These are phyloP conservation scores for Xylaria sp. DNA, from an alignment of 2,329 filamentous ascomycete genomes.

Conservation along the genomic window DNA sequence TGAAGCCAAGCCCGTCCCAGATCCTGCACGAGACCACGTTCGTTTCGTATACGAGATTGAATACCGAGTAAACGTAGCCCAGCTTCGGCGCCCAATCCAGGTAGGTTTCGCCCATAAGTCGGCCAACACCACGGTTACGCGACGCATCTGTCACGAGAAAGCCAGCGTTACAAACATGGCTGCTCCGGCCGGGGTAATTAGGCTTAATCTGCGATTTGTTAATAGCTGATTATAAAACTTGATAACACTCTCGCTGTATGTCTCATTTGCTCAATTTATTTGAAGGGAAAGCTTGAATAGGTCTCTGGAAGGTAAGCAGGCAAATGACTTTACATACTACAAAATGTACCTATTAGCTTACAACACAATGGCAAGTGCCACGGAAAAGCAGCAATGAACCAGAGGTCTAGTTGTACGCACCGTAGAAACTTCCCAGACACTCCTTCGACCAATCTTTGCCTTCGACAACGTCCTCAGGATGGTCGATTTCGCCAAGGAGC, in stretches of 20 bases:
- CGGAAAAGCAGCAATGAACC: not conserved
- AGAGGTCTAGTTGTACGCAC: not conserved
- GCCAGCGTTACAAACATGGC: constrained; percentile 86
- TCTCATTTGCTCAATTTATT: not conserved
- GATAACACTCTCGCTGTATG: not conserved
- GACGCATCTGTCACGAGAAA: constrained; percentile 75
- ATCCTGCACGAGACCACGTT: constrained; percentile 88
- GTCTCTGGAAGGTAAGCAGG: not conserved
- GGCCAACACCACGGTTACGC: constrained; percentile 73
- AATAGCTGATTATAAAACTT: not conserved
- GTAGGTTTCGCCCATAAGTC: constrained; percentile 76
- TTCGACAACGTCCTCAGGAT: constrained; percentile 60
- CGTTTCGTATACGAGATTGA: constrained; percentile 93
- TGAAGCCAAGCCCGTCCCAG: constrained; percentile 91
- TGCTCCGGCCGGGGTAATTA: constrained; percentile 88
- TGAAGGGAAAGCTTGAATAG: not conserved
- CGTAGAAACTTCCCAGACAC: constrained; percentile 86
- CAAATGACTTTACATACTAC: not conserved
- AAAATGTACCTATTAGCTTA: not conserved
- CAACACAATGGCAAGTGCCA: not conserved
- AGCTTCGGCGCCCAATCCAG: constrained; percentile 78
- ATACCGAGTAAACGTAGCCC: constrained; percentile 89
- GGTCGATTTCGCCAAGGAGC: constrained; percentile 75
- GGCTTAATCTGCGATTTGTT: constrained; percentile 65
- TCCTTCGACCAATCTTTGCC: constrained; percentile 75